Evolutionary conservation across 306 rosid species (phyloP), one percentile per base, ranked within the genome.

Genomic region (Cucumis melo): DNA sequence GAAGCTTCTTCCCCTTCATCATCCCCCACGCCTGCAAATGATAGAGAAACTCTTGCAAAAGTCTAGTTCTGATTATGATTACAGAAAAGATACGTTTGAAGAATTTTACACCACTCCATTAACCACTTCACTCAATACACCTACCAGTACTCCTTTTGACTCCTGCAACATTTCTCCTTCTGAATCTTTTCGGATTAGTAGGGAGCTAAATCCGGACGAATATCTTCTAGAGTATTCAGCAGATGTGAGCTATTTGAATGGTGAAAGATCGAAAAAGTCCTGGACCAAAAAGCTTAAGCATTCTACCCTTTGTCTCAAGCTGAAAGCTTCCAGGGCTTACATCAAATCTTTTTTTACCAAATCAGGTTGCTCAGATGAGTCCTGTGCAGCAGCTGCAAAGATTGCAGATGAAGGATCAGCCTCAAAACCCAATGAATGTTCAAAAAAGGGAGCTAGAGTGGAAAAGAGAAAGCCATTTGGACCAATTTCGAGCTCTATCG

Each of bases 1-100:
- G 66, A 95, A 95, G 80, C 96, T 95, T 42, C 98, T 95, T 61
- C 99, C 99, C 20, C 99, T 95, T 81, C 99, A 95, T 79, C 96
- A 89, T 17, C 99, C 99, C 4, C 99, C 98, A 15, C 81, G 96
- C 50, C 73, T 95, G 46, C 91, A 92, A 80, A 92, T 92, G 99
- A 96, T 95, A 0, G 93, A 95, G 75, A 88, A 90, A 64, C 86
- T 95, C 46, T 90, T 92, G 10, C 84, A 90, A 50, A 89, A 83
- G 79, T 85, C 96, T 39, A 71, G 21, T 60, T 77, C 80, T 62
- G 84, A 55, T 11, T 59, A 67, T 79, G 85, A 84, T 11, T 76
- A 23, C 21, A 83, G 83, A 67, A 85, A 81, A 44, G 85, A 85
- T 27, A 64, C 17, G 39, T 87, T 87, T 79, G 91, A 87, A 70